Evolutionary conservation across 2,329 filamentous ascomycete genomes (phyloP), one percentile per base, ranked within the genome.

Genomic region (Trichoderma afroharzianum): DNA sequence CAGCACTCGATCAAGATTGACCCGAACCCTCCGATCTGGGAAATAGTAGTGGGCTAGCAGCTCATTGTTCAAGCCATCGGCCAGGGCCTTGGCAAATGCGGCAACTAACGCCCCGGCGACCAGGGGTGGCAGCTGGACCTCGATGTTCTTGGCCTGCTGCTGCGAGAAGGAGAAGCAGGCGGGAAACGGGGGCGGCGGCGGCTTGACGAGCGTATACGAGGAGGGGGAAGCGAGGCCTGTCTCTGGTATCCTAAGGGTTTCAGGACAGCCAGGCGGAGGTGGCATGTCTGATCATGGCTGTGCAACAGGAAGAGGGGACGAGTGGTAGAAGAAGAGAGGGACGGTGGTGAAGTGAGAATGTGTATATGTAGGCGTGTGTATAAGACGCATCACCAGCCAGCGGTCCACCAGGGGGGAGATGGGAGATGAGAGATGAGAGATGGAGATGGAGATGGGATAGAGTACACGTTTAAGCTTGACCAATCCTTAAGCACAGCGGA

Each of bases 31-130:
- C 62, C 79, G 76, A 59, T 81, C 79, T 21, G 77, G 73, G 7
- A 80, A 74, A 69, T 82, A 82, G 55, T 82, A 82, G 71, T 82
- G 78, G 5, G 80, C 79, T 64, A 82, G 77, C 24, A 82, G 78
- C 24, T 80, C 79, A 74, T 82, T 81, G 68, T 77, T 74, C 55
- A 82, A 74, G 3, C 77, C 78, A 28, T 81, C 79, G 36, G 78
- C 79, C 61, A 82, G 73, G 32, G 79, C 76, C 53, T 77, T 76
- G 12, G 81, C 79, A 72, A 82, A 82, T n/a, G 80, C 77, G 8
- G 78, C 76, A 39, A 76, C 76, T 36, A 82, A 72, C 4, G 80
- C 79, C 32, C 81, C 81, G 18, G 80, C 79, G 58, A 82, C 77
- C 6, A 82, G 77, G 43, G 80, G 79, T 57, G 81, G 80, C 0